Base-by-base conservation (phyloP, 305 asterid genomes). In the Fraxinus albicans region DNA sequence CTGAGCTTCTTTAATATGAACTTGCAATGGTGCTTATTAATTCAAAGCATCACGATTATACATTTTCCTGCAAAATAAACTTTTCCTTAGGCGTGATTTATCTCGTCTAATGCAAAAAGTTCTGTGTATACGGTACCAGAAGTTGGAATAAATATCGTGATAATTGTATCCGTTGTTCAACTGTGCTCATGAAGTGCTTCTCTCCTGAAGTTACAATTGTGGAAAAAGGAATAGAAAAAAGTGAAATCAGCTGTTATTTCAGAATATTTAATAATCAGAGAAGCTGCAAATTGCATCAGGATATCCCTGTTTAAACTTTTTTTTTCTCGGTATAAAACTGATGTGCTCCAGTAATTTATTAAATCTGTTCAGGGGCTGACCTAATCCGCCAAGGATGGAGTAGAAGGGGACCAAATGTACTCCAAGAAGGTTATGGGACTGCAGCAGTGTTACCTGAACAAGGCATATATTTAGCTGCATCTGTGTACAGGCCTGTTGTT, bases 401-500 rank as follows among this genome's bases (percentile, higher is more conserved):
- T 87, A 90, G 92, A 90, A 93, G 88, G 89, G 96, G 97, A 81
- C 78, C 97, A n/a, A 95, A 92, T 93, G 98, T 85, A n/a, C 91
- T 87, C 82, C 97, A 97, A 87, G 99, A 97, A 90, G 99, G 99
- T 88, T 97, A 95, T 90, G 99, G 99, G 72, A 89, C 98, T 82
- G 95, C 97, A 82, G 88, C 93, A 77, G 91, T 97, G 86, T 89
- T 97, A 87, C 98, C 98, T 35, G 99, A 97, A 91, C 99, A 92
- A 90, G 99, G 99, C 81, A 93, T 97, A 83, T 97, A 97, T 89
- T 87, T 97, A 87, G 97, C 98, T 60, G 98, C 99, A 89, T 95
- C 99, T 63, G 90, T 97, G 72, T 97, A 95, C 86, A 92, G 99
- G 84, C 99, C 99, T 72, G 99, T 97, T 83, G 92, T 90, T 82